Evolutionary conservation across 192 early-diverging fungal genomes (phyloP), one percentile per base, ranked within the genome.

Genomic region (Backusella psychrophila): DNA sequence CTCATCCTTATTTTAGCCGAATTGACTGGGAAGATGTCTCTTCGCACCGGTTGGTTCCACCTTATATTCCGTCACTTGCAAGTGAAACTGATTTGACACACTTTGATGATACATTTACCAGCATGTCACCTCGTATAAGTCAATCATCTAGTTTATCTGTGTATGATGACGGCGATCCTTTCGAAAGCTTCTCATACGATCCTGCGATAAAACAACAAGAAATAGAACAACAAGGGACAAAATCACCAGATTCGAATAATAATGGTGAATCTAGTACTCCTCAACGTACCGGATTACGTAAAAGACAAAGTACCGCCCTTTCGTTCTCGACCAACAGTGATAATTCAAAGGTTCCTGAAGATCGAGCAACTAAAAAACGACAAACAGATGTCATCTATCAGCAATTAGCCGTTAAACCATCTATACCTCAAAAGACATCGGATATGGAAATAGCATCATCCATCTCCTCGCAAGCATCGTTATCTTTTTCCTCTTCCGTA

Each of bases 1-100:
- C 73, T 8, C 94, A 95, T 75, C 89, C 90, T 38, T 91, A 85
- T 74, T 94, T 95, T 76, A 83, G 81, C 19, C 87, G 86, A 9
- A 80, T 94, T 1, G 86, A 95, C 75, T 95, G 91, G 89, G 67
- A 82, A 1, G 87, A 89, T 44, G 84, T 95, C 1, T 81, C 85
- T 66, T 81, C 84, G 12, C 81, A 90, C 11, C 88, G 91, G 78
- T 81, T 93, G 35, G 75, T 83, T 12, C 87, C 87, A 38, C 83
- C 82, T 5, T 95, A 87, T 46, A 80, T 87, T 9, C 95, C 95
- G 34, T 86, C 82, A 17, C 79, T 95, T 23, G 23, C 76, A 19
- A 85, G 84, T 23, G 86, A 83, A 35, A 77, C 79, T 33, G 88
- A 90, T 36, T 73, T 88, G 14, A 74, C 78, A 52, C 85, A 90